phyloP scores from a whole-genome alignment of 768 basidiomycete species.

The Lactarius trivialis region DNA sequence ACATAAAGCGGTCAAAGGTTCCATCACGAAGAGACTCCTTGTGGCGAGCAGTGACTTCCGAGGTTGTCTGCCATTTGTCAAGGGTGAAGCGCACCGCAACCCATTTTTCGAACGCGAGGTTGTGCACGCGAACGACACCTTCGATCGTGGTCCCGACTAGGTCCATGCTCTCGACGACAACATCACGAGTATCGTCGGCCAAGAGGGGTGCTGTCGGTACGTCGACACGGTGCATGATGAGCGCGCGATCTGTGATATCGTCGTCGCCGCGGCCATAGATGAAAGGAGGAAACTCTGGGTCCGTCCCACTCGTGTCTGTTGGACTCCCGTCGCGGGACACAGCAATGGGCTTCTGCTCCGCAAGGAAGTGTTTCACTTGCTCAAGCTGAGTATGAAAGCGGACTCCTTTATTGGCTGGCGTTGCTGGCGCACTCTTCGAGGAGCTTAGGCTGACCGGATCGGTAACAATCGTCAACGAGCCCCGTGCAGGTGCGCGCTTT shows the following conservation, averaged over 20 bases:
- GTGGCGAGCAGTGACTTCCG: conserved; percentile 81
- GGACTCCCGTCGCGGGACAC: conserved; percentile 90
- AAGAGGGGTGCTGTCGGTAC: conserved; percentile 41
- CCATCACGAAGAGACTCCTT: conserved; percentile 37
- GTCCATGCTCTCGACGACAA: conserved; percentile 49
- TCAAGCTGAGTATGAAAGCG: conserved; percentile 91
- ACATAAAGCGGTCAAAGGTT: conserved; percentile 65
- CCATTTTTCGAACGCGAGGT: conserved; percentile 83
- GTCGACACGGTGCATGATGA: conserved; percentile 62
- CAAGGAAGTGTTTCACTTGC: conserved; percentile 89
- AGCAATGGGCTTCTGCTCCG: conserved; percentile 91
- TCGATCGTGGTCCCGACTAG: conserved; percentile 49
- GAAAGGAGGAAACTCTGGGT: conserved; percentile 67
- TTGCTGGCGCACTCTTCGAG: conserved; percentile 71
- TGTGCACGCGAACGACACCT: conserved; percentile 76
- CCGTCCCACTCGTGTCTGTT: conserved; percentile 75
- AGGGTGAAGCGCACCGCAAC: conserved; percentile 88
- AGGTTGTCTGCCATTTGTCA: conserved; percentile 94
- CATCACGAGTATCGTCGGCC: conserved; percentile 36
- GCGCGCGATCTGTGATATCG: conserved; percentile 29
- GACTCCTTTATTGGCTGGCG: conserved; percentile 80
- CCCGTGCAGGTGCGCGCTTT: conserved; percentile 41
- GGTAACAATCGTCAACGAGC: conserved; percentile 48
- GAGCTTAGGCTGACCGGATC: conserved; percentile 29
- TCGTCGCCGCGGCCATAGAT: conserved; percentile 44